Conservation (phyloP, 371 early-diverging fungal species). For the Coemansia sp. region DNA sequence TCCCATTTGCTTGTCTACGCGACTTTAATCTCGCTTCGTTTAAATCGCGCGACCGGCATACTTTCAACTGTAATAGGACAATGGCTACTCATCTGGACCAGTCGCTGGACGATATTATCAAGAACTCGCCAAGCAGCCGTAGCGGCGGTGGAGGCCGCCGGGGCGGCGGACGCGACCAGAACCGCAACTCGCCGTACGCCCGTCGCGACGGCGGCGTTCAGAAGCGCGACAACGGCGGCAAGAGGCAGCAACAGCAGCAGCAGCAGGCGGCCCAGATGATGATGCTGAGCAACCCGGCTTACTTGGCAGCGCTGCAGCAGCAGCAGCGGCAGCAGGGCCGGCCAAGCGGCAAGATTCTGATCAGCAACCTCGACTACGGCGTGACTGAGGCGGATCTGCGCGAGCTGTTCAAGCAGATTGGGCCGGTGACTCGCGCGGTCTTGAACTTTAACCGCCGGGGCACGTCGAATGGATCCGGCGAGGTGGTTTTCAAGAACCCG, state of each 20-base stretch:
- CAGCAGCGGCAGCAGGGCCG: slow-evolving; percentile 38
- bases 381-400: slow-evolving; percentile 70
- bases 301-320: slow-evolving; percentile 42
- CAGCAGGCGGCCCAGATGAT: slow-evolving; percentile 43
- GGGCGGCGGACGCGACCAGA: slow-evolving; percentile 32
- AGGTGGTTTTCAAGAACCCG: slow-evolving; percentile 60
- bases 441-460: slow-evolving; percentile 70
- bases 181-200: slow-evolving; percentile 53
- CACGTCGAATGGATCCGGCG: slow-evolving; percentile 69
- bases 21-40: neutral
- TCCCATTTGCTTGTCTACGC: neutral
- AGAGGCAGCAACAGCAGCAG: slow-evolving; percentile 37
- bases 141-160: slow-evolving; percentile 39
- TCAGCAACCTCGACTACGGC: slow-evolving; percentile 70
- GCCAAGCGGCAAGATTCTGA: slow-evolving; percentile 59
- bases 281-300: slow-evolving; percentile 45
- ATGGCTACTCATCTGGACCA: slow-evolving; percentile 63
- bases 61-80: neutral
- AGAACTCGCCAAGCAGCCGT: slow-evolving; percentile 50
- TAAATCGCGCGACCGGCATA: neutral
- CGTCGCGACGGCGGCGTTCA: slow-evolving; percentile 51
- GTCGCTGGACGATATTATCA: slow-evolving; percentile 72
- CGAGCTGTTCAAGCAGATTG: slow-evolving; percentile 58
- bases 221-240: slow-evolving; percentile 46
- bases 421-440: slow-evolving; percentile 64